Evolutionary conservation across 306 rosid genomes (phyloP), one percentile per base, ranked within the genome.

Genomic region (Gleditsia sinensis): DNA sequence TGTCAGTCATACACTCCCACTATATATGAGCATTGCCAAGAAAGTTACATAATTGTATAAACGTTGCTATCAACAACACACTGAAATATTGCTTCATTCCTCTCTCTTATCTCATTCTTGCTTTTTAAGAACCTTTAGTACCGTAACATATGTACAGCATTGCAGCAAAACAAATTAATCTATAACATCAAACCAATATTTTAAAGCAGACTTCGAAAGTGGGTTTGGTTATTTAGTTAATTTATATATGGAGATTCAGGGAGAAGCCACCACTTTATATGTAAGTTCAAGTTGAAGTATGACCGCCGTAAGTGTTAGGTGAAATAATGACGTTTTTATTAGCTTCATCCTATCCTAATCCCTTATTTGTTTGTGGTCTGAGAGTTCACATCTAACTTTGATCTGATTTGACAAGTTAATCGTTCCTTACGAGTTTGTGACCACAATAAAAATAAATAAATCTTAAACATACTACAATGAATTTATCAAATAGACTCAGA

Each of bases 341-440:
- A 17, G 14, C 7, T 28, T 13, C 7, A 14, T n/a, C n/a, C n/a
- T n/a, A 14, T 33, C 46, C 27, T 60, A 34, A 33, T 60, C 65
- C 39, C 59, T 17, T 45, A 27, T 58, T 42, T 59, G 43, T 51
- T 50, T 16, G 30, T 12, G 21, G 51, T 42, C 40, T 17, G 60
- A 34, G 25, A 42, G 40, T 30, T 50, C 72, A 50, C 60, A 73
- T 72, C 37, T 36, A 25, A 9, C 10, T 14, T 69, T 73, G 36
- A 49, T 32, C 14, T 53, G 49, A 43, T 14, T 73, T 78, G 80
- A 67, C 73, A 30, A 13, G 54, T 34, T 34, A 24, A 42, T 49
- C 14, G 9, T 25, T 67, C 73, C 58, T 72, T 57, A 12, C 40
- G 23, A 66, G 34, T 48, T 50, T 27, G 16, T 34, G 10, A 20